A percentile compares a stretch with the other conserved stretches of the same genome.
phyloP scores from a whole-genome alignment of 2,329 filamentous ascomycete species.

The Cadophora sp. region DNA sequence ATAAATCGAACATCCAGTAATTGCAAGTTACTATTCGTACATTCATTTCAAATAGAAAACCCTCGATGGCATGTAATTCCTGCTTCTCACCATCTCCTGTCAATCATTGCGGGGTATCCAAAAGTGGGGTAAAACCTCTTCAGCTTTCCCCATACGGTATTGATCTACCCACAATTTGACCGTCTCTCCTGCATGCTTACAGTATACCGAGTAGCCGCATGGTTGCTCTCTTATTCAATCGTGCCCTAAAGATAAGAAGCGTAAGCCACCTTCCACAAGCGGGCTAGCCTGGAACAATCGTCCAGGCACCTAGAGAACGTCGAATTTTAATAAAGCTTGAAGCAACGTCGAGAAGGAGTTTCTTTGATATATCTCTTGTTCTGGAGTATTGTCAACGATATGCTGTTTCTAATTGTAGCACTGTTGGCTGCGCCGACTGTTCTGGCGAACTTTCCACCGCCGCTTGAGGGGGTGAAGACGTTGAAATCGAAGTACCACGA shows the following conservation, averaged over 20 bases:
- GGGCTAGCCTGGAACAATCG: background rate
- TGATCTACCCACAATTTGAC: background rate
- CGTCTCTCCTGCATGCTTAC: background rate
- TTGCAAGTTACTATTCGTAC: too few species aligned
- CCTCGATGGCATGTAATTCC: too few species aligned
- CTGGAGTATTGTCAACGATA: background rate
- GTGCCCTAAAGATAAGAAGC: constrained; percentile 3
- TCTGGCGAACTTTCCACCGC: constrained; percentile 6
- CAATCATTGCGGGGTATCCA: background rate
- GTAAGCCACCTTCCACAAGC: constrained; percentile 7
- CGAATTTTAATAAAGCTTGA: background rate
- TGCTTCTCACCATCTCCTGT: too few species aligned
- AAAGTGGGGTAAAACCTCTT: background rate
- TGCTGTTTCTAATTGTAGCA: constrained; percentile 4
- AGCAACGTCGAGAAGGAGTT: background rate
- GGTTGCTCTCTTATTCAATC: background rate
- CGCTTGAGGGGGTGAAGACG: background rate
- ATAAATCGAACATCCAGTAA: too few species aligned
- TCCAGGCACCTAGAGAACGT: background rate
- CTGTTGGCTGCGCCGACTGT: background rate
- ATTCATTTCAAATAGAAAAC: too few species aligned
- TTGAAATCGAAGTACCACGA: constrained; percentile 11
- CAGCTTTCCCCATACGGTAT: background rate
- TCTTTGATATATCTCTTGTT: background rate
- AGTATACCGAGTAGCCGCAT: background rate